phyloP scores from a whole-genome alignment of 2,329 filamentous ascomycete species.

The Didymella keratinophila region DNA sequence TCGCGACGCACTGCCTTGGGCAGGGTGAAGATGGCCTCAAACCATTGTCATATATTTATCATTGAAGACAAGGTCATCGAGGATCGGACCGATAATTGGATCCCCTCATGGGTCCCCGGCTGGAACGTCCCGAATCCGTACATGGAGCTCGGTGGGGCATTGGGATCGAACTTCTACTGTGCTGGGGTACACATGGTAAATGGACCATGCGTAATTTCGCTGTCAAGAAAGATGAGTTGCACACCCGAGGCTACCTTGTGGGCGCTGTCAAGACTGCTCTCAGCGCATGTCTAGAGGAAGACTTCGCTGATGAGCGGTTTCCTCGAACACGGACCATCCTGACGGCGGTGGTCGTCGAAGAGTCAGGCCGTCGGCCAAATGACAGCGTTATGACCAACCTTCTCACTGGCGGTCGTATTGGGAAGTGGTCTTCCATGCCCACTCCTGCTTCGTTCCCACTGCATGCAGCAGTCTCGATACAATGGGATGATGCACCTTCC shows the following conservation, averaged over 20 bases:
- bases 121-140: not conserved
- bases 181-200: not conserved
- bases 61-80: not conserved
- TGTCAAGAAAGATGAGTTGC: not conserved
- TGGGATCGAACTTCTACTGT: not conserved
- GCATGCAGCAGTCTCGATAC: not conserved
- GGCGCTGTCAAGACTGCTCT: not conserved
- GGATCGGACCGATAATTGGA: not conserved
- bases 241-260: not conserved
- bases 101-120: not conserved
- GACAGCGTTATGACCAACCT: not conserved
- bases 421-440: not conserved
- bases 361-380: not conserved
- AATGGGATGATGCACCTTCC: not conserved
- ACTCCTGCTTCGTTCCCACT: not conserved
- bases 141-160: not conserved
- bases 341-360: not conserved
- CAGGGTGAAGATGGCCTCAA: not conserved
- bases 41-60: not conserved
- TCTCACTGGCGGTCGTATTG: not conserved
- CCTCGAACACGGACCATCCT: not conserved
- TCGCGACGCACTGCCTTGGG: not conserved
- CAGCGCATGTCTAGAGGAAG: not conserved
- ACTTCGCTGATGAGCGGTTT: not conserved
- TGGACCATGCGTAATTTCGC: not conserved